phyloP scores from a whole-genome alignment of 192 early-diverging fungal genomes.

The Thoreauomyces humboldtii region DNA sequence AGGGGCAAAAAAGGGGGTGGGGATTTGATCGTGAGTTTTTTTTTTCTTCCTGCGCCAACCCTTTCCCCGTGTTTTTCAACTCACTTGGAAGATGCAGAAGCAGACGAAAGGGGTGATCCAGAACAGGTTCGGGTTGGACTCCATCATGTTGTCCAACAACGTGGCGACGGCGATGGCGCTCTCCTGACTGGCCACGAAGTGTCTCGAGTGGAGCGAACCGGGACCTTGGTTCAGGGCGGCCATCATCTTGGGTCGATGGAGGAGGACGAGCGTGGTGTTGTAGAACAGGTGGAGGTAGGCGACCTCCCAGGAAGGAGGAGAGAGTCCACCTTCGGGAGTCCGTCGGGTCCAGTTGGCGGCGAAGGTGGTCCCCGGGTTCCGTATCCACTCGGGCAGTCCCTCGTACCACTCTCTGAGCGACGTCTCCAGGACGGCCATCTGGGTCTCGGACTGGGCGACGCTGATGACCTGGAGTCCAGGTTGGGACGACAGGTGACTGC shows the following conservation, averaged over 20 bases:
- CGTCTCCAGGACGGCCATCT: conserved; percentile 31
- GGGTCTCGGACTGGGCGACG: conserved; percentile 24
- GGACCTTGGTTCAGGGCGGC: conserved; percentile 3
- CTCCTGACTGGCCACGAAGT: conserved; percentile 20
- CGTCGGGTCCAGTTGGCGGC: conserved; percentile 24
- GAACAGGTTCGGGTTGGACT: conserved; percentile 23
- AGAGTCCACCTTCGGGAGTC: not conserved
- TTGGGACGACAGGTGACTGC: not conserved
- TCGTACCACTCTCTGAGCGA: conserved; percentile 34
- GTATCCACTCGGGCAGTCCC: conserved; percentile 32
- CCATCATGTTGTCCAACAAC: conserved; percentile 24
- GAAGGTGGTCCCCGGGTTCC: conserved; percentile 13
- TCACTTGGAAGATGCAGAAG: conserved; percentile 36
- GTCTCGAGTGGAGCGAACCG: not conserved
- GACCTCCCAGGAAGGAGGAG: conserved; percentile 17
- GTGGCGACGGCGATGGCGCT: conserved; percentile 11
- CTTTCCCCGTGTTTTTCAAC: no score
- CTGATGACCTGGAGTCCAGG: conserved; percentile 18
- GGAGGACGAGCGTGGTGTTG: conserved; percentile 35
- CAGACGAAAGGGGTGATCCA: conserved; percentile 32
- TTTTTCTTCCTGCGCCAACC: no score
- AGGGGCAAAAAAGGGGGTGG: not conserved
- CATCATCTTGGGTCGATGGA: conserved; percentile 47
- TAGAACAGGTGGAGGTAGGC: conserved; percentile 41
- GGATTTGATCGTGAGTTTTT: no score